phyloP scores from a whole-genome alignment of 2,329 filamentous ascomycete species.

The Paecilomyces fulvus region DNA sequence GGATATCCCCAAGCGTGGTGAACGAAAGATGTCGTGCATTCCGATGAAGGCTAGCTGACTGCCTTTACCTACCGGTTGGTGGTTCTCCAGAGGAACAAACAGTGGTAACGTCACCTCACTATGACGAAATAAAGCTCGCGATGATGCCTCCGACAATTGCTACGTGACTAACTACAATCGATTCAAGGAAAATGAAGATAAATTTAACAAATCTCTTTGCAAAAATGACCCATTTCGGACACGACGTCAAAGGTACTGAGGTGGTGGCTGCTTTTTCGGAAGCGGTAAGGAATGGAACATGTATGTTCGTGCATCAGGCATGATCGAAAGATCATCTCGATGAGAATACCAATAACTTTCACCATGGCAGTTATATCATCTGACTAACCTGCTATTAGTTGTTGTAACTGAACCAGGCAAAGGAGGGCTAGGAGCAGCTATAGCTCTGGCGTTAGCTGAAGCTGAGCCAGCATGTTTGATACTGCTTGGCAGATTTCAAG shows the following conservation, averaged over 20 bases:
- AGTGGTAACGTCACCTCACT: neutral
- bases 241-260: slow-evolving; percentile 20
- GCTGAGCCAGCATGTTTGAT: slow-evolving; percentile 19
- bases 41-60: neutral
- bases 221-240: slow-evolving; percentile 17
- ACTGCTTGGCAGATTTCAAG: slow-evolving; percentile 17
- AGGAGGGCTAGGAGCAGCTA: slow-evolving; percentile 17
- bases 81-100: neutral
- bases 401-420: slow-evolving; percentile 17
- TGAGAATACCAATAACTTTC: neutral
- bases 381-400: slow-evolving; percentile 8
- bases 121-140: neutral
- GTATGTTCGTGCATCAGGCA: slow-evolving; percentile 8
- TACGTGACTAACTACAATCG: neutral
- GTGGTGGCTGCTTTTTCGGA: slow-evolving; percentile 21
- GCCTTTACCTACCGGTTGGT: neutral
- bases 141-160: neutral
- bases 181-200: neutral
- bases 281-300: slow-evolving; percentile 20
- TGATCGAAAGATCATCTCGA: neutral
- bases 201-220: neutral
- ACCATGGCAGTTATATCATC: neutral
- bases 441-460: slow-evolving; percentile 18
- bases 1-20: neutral
- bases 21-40: neutral